Base-by-base conservation (phyloP, 2,329 filamentous ascomycete genomes). In the Penicillium sp. region DNA sequence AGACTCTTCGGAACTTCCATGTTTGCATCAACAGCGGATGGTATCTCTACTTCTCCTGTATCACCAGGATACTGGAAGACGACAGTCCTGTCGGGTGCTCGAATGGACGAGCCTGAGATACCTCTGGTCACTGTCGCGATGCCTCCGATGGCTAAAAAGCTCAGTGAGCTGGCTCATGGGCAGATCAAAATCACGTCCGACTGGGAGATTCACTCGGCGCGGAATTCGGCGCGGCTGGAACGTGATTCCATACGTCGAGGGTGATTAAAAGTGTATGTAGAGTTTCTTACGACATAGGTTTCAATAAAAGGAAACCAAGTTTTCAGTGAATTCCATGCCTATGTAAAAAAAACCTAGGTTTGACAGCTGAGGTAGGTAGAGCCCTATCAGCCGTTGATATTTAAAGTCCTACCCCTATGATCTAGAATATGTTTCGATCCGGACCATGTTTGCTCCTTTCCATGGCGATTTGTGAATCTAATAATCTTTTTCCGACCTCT, bases 141-240 rank as follows among this genome's bases (percentile, higher is more conserved):
- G 39, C 58, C 63, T 43, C 43, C 55, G n/a, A 53, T 58, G 47
- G 52, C 49, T 4, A 68, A 63, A 45, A 64, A 57, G 28, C 53
- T 63, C 20, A 54, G 59, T 31, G 59, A 63, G 56, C 60, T 62
- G 54, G 59, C 60, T 49, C 57, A 60, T 4, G 66, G 63, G 4
- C 58, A 62, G 48, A 68, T 68, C 38, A 62, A 63, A 17, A 64
- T 68, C 38, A 68, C 65, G 14, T 68, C 65, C 2, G 59, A 68
- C 38, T 68, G 66, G 66, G 66, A 68, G 31, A 66, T 68, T 51
- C 66, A 67, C 63, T 68, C 66, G 14, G 51, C 66, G 20, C 57
- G 66, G 8, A 65, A 67, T 41, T 68, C 66, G 5, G 52, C 65
- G 10, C 61, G 65, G 22, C 7, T 67, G 14, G 64, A 67, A 42